Evolutionary conservation across 192 early-diverging fungal species (phyloP).

Genomic region (Backusella psychrophila): DNA sequence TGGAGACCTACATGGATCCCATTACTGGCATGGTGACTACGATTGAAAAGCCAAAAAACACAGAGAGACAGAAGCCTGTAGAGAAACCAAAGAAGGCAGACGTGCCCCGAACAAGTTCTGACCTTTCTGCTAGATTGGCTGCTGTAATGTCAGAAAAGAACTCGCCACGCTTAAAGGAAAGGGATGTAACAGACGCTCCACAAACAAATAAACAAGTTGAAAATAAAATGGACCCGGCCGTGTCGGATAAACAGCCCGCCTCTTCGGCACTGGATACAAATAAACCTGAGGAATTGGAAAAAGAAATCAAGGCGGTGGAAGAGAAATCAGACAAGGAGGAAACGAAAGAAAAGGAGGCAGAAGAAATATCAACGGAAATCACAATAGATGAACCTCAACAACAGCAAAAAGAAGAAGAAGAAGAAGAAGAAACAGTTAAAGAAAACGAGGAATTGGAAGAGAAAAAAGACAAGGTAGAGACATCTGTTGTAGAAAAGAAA

Average conservation of each 20-base stretch:
- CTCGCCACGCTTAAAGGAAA: background rate
- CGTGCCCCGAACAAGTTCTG: conserved; percentile 36
- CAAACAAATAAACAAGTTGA: background rate
- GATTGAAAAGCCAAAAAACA: conserved; percentile 21
- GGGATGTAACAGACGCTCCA: background rate
- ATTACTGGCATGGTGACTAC: conserved; percentile 50
- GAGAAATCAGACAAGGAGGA: background rate
- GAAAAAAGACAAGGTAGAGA: background rate
- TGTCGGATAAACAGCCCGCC: background rate
- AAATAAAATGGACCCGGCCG: background rate
- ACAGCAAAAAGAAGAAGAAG: background rate
- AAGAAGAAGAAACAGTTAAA: background rate
- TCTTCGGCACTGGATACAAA: background rate
- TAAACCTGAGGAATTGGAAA: background rate
- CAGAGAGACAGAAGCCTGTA: background rate
- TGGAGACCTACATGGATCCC: conserved; percentile 44
- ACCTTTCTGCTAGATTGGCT: conserved; percentile 44
- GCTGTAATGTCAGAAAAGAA: conserved; percentile 45
- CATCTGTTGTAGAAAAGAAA: background rate
- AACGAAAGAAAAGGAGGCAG: background rate
- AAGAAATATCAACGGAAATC: background rate
- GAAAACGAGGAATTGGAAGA: background rate
- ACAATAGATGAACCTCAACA: background rate
- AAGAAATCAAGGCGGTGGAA: background rate
- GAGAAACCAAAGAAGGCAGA: background rate